Evolutionary conservation across 2,329 filamentous ascomycete genomes (phyloP).

Genomic region (Monosporascus sp.): DNA sequence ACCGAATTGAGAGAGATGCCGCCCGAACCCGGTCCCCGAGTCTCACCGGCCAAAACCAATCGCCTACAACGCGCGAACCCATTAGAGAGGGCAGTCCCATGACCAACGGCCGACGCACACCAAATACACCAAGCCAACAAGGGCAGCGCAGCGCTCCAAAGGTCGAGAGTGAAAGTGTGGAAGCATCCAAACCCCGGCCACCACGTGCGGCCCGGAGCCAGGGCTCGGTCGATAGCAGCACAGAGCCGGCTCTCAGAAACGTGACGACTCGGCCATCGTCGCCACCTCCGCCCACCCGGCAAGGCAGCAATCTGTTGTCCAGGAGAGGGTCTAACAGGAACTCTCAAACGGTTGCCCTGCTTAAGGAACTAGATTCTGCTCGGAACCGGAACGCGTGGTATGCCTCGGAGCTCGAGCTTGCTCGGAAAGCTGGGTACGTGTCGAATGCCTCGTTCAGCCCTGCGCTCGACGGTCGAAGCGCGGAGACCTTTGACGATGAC

Average conservation of each 20-base stretch:
- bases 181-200: slow-evolving; percentile 39
- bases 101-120: slow-evolving; percentile 59
- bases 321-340: slow-evolving; percentile 57
- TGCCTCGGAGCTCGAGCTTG: slow-evolving; percentile 87
- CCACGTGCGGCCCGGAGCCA: slow-evolving; percentile 53
- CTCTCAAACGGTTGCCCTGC: slow-evolving; percentile 65
- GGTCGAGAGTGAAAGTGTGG: slow-evolving; percentile 28
- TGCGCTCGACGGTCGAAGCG: slow-evolving; percentile 67
- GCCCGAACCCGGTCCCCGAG: slow-evolving; percentile 33
- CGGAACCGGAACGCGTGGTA: slow-evolving; percentile 95
- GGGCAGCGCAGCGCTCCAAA: slow-evolving; percentile 30
- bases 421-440: slow-evolving; percentile 82
- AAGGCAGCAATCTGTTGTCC: slow-evolving; percentile 53
- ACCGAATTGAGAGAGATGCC: slow-evolving; percentile 34
- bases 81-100: slow-evolving; percentile 45
- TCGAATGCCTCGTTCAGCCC: slow-evolving; percentile 66
- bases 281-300: slow-evolving; percentile 52
- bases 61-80: slow-evolving; percentile 38
- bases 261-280: slow-evolving; percentile 44
- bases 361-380: slow-evolving; percentile 80
- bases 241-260: slow-evolving; percentile 49
- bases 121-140: slow-evolving; percentile 58
- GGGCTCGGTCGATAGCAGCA: slow-evolving; percentile 63
- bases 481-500: slow-evolving; percentile 83
- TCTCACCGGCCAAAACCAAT: slow-evolving; percentile 31